phyloP scores from a whole-genome alignment of 1,139 yeast species.

The Wickerhamiella infanticola region DNA sequence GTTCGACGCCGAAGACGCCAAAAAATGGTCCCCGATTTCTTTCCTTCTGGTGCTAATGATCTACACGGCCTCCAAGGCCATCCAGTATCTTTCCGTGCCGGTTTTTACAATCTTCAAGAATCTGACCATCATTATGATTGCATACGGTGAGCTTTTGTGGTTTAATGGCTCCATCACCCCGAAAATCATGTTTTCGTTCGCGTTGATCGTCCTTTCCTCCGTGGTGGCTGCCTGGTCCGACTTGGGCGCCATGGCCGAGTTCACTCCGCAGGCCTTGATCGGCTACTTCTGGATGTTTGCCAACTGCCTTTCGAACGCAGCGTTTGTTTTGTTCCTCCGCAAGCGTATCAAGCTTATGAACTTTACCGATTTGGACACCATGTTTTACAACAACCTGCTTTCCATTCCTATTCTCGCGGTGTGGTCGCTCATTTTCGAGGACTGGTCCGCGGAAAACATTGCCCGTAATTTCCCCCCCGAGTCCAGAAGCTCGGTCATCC shows the following conservation, averaged over 20 bases:
- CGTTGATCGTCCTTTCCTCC: conserved; percentile 84
- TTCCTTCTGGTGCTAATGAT: conserved; percentile 81
- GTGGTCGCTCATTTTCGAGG: conserved; percentile 66
- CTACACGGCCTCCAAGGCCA: conserved; percentile 90
- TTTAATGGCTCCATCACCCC: conserved; percentile 86
- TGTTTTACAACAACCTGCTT: conserved; percentile 90
- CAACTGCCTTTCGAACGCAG: conserved; percentile 87
- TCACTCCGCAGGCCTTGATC: conserved; percentile 24
- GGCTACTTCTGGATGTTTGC: conserved; percentile 96
- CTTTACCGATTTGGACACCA: conserved; percentile 95
- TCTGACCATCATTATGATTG: conserved; percentile 88
- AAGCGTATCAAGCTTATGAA: conserved; percentile 93
- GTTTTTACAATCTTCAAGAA: conserved; percentile 96
- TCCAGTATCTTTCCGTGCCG: conserved; percentile 81
- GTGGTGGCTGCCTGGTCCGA: conserved; percentile 93
- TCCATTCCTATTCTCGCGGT: conserved; percentile 76
- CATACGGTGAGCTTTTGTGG: conserved; percentile 96
- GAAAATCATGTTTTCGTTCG: conserved; percentile 78
- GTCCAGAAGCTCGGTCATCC: conserved; percentile 47
- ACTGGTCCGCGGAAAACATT: conserved; percentile 78
- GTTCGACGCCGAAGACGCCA: conserved; percentile 75
- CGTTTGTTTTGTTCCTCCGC: conserved; percentile 88
- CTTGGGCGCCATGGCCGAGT: conserved; percentile 27
- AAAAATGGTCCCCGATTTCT: conserved; percentile 86
- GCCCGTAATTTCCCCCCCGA: conserved; percentile 62